phyloP scores from a whole-genome alignment of 495 filamentous ascomycete species.

The Rostrohypoxylon terebratum region DNA sequence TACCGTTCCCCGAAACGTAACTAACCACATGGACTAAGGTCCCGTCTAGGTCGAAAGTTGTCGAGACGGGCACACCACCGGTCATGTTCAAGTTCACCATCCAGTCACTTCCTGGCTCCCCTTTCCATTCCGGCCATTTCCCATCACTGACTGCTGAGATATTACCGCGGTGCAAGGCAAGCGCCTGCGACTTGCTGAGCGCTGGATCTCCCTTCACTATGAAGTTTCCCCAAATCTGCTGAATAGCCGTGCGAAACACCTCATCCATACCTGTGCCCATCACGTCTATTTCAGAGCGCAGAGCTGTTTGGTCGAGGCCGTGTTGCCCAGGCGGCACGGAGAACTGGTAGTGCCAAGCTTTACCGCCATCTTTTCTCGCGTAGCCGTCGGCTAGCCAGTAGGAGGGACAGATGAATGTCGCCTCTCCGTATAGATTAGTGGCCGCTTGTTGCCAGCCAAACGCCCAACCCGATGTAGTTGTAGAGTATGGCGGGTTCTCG shows the following conservation, averaged over 20 bases:
- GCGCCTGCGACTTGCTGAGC: conserved; percentile 48
- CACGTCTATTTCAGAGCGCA: conserved; percentile 28
- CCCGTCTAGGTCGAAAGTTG: background rate
- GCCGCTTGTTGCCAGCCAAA: conserved; percentile 50
- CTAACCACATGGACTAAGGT: conserved; percentile 29
- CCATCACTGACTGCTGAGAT: conserved; percentile 35
- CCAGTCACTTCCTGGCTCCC: conserved; percentile 45
- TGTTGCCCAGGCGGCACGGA: conserved; percentile 67
- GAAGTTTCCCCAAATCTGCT: conserved; percentile 64
- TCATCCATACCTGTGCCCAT: conserved; percentile 35
- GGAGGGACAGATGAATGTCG: conserved; percentile 69
- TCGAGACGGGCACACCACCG: conserved; percentile 52
- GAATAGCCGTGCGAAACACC: conserved; percentile 48
- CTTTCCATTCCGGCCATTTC: conserved; percentile 48
- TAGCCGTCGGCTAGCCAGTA: conserved; percentile 72
- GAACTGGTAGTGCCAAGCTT: conserved; percentile 70
- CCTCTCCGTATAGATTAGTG: conserved; percentile 68
- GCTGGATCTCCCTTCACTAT: conserved; percentile 64
- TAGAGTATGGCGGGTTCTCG: conserved; percentile 47
- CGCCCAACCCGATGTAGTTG: conserved; percentile 46
- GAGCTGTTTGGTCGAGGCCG: conserved; percentile 59
- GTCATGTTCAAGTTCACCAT: conserved; percentile 68
- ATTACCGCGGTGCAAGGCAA: conserved; percentile 32
- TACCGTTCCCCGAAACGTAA: conserved; percentile 40
- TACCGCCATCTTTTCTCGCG: conserved; percentile 41